phyloP scores from a whole-genome alignment of 345 rosid species.

The Raphanus sativus region DNA sequence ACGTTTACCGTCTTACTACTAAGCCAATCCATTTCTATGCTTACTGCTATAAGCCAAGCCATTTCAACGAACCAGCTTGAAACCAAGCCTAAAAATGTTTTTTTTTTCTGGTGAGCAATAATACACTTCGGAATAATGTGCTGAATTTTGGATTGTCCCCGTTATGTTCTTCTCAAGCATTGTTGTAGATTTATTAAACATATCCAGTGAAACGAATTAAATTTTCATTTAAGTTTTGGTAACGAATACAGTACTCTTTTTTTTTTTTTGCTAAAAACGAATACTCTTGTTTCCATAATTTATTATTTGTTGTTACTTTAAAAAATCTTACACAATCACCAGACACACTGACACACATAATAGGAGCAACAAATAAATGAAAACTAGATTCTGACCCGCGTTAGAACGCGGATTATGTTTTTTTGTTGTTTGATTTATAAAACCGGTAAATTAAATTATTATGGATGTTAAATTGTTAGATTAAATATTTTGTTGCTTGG shows the following conservation, averaged over 20 bases:
- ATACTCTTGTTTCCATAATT: neutral
- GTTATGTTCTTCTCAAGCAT: neutral
- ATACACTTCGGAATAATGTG: neutral
- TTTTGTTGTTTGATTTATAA: no score
- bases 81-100: neutral
- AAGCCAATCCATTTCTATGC: neutral
- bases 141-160: neutral
- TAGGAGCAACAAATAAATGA: constrained; percentile 12
- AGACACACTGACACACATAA: neutral
- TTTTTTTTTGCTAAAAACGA: no score
- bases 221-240: neutral
- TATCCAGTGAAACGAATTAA: neutral
- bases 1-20: neutral
- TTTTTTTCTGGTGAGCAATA: neutral
- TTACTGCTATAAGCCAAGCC: neutral
- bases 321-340: neutral
- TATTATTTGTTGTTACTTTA: neutral
- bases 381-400: no score
- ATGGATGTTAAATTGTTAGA: no score
- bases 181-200: neutral
- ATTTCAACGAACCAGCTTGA: neutral
- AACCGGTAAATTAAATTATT: no score
- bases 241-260: no score
- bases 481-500: no score
- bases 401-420: no score